phyloP scores from a whole-genome alignment of 257 asterid genomes.

The Nicotiana knightiana region DNA sequence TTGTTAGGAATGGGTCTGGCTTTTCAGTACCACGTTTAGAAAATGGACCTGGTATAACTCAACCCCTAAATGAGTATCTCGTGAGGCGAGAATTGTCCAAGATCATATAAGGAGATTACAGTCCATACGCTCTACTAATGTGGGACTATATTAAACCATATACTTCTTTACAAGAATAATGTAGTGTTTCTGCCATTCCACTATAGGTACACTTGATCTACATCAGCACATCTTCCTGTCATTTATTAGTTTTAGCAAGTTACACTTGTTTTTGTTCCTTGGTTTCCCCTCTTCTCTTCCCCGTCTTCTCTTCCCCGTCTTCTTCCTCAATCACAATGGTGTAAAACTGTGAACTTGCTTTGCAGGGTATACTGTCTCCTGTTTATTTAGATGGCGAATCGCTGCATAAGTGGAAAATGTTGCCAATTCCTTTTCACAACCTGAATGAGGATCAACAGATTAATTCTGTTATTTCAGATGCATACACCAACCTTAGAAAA shows the following conservation, averaged over 20 bases:
- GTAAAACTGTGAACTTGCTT: conserved; percentile 19
- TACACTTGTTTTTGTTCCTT: not conserved
- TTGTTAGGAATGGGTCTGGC: no score
- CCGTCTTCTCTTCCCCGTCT: not conserved
- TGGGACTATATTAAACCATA: no score
- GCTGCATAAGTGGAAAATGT: conserved; percentile 68
- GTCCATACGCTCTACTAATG: no score
- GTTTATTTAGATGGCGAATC: conserved; percentile 60
- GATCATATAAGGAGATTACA: no score
- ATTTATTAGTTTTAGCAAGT: not conserved
- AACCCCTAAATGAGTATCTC: no score
- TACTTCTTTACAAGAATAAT: not conserved
- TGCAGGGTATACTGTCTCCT: conserved; percentile 80
- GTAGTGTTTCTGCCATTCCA: not conserved
- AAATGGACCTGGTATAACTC: no score
- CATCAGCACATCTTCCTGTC: not conserved
- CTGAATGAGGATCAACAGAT: conserved; percentile 38
- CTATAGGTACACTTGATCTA: not conserved
- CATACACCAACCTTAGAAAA: conserved; percentile 5
- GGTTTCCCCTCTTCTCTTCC: not conserved
- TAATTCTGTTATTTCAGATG: conserved; percentile 32
- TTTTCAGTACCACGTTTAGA: no score
- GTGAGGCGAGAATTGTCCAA: no score
- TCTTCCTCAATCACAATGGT: not conserved
- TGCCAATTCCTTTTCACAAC: conserved; percentile 58